These are phyloP conservation scores for Podospora fimiseda DNA, from an alignment of 495 filamentous ascomycete species.

Conservation along the genomic window DNA sequence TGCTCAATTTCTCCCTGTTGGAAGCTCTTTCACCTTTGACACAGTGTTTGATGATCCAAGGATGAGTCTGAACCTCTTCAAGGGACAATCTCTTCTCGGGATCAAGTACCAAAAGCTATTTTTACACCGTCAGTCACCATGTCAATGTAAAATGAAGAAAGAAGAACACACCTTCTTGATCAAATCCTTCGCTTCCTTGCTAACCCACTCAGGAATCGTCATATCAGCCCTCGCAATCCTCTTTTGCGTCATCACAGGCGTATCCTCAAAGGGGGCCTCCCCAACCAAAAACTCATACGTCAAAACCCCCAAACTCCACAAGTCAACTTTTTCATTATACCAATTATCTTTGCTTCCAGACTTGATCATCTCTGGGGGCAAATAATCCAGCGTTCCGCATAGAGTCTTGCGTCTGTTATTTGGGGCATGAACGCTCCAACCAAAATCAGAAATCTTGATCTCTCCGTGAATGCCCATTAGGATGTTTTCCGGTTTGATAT, in stretches of 20 bases:
- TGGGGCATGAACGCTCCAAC: conserved; percentile 96
- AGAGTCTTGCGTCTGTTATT: conserved; percentile 91
- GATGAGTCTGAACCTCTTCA: conserved; percentile 82
- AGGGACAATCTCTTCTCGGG: conserved; percentile 89
- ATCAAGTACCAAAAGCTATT: conserved; percentile 81
- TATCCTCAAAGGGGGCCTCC: conserved; percentile 95
- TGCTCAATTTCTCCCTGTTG: conserved; percentile 40
- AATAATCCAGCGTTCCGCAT: conserved; percentile 95
- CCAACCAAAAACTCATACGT: conserved; percentile 96
- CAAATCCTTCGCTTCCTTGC: conserved; percentile 81
- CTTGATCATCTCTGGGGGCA: conserved; percentile 95
- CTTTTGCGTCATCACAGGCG: conserved; percentile 87
- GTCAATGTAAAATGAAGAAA: background rate
- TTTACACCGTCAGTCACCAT: too few species aligned
- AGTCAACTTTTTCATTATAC: conserved; percentile 91
- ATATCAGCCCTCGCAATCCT: conserved; percentile 87
- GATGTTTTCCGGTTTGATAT: conserved; percentile 99
- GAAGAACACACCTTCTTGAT: conserved; percentile 67
- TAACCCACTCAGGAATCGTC: conserved; percentile 84
- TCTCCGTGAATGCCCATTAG: conserved; percentile 95
- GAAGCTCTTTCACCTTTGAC: conserved; percentile 62
- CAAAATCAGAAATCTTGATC: conserved; percentile 98
- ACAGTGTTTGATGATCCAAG: conserved; percentile 97
- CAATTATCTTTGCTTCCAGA: conserved; percentile 71
- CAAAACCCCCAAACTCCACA: conserved; percentile 92